These are phyloP conservation scores for Penicillium concentricum DNA, from an alignment of 2,329 filamentous ascomycete species.

Conservation along the genomic window DNA sequence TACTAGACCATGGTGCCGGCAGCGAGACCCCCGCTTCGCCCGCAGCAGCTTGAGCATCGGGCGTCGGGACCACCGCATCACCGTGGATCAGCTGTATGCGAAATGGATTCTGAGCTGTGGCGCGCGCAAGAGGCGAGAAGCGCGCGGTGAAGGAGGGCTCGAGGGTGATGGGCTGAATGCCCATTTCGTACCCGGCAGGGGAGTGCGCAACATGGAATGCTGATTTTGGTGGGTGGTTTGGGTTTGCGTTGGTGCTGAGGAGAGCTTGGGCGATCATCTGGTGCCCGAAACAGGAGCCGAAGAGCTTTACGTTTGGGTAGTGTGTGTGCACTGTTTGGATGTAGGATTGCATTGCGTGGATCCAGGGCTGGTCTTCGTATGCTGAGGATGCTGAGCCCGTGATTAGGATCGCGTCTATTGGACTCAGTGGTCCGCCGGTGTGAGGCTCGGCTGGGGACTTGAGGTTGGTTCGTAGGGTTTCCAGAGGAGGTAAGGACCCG, in stretches of 20 bases:
- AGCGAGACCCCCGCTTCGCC: constrained; percentile 5
- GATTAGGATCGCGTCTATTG: constrained; percentile 33
- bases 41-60: not conserved
- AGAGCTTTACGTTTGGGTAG: constrained; percentile 31
- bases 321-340: constrained; percentile 24
- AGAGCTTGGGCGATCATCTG: constrained; percentile 33
- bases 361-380: constrained; percentile 29
- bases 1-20: constrained; percentile 30
- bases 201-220: constrained; percentile 23
- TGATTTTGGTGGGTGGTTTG: not conserved
- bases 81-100: constrained; percentile 36
- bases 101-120: constrained; percentile 11
- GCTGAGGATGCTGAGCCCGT: constrained; percentile 28
- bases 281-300: constrained; percentile 37
- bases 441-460: constrained; percentile 5
- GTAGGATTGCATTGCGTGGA: constrained; percentile 21
- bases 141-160: constrained; percentile 18
- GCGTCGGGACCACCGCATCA: constrained; percentile 28
- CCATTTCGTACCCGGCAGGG: constrained; percentile 29
- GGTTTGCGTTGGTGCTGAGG: constrained; percentile 9
- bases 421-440: constrained; percentile 4
- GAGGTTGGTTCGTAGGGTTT: constrained; percentile 21
- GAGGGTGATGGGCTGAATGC: constrained; percentile 29
- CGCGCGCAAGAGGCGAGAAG: constrained; percentile 9
- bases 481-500: constrained; percentile 27